Evolutionary conservation across 108 stramenopile species (phyloP).

Genomic region (Nitzschia sp.): DNA sequence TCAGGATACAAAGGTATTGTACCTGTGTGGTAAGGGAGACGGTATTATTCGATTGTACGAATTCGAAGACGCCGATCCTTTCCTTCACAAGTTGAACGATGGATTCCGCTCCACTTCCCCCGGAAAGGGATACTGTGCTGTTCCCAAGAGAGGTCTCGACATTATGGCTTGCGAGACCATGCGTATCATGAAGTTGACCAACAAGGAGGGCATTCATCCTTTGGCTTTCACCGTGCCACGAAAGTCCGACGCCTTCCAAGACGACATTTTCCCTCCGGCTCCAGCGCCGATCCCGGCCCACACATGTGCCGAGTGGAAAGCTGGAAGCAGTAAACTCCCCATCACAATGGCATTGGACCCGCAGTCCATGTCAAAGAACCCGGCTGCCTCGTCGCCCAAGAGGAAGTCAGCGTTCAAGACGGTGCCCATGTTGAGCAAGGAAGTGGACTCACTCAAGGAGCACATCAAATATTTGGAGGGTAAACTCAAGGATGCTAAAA

Average conservation of each 20-base stretch:
- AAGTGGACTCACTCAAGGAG: conserved; percentile 69
- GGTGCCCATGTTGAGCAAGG: conserved; percentile 63
- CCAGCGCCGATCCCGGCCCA: conserved; percentile 84
- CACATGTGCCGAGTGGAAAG: conserved; percentile 91
- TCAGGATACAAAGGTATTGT: conserved; percentile 89
- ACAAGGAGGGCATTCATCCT: conserved; percentile 88
- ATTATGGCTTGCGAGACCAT: conserved; percentile 95
- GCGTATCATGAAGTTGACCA: conserved; percentile 94
- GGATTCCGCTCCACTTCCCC: conserved; percentile 94
- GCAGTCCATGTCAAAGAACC: conserved; percentile 27
- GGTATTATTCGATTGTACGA: conserved; percentile 97
- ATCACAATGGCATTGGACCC: conserved; percentile 86
- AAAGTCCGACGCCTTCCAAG: conserved; percentile 97
- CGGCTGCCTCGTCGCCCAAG: conserved; percentile 33
- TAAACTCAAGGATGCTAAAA: conserved; percentile 66
- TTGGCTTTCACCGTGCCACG: conserved; percentile 96
- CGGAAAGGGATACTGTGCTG: conserved; percentile 95
- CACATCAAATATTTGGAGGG: conserved; percentile 83
- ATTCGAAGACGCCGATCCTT: conserved; percentile 92
- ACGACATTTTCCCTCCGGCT: conserved; percentile 96
- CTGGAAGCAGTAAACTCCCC: conserved; percentile 87
- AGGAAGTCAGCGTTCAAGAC: conserved; percentile 72
- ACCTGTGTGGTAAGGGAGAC: conserved; percentile 99
- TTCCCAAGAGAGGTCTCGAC: conserved; percentile 96
- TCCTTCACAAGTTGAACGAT: conserved; percentile 81